phyloP scores from a whole-genome alignment of 2,329 filamentous ascomycete species.

The Penicillium sp. region DNA sequence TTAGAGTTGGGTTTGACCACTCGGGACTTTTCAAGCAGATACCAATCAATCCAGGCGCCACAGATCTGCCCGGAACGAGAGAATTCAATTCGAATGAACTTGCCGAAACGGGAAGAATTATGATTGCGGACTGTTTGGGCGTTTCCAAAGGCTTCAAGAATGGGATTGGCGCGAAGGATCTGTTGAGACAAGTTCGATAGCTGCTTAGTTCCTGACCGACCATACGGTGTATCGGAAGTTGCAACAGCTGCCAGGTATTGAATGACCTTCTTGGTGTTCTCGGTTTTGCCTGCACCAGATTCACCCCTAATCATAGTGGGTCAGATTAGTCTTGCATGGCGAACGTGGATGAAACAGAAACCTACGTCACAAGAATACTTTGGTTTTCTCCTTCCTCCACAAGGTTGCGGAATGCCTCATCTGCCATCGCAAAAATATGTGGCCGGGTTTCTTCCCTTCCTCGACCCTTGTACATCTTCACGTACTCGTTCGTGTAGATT shows the following conservation, averaged over 20 bases:
- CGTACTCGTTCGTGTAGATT: conserved; percentile 94
- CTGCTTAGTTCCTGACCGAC: conserved; percentile 63
- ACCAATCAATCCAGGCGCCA: conserved; percentile 98
- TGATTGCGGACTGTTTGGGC: conserved; percentile 97
- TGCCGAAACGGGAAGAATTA: conserved; percentile 97
- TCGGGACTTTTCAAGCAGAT: conserved; percentile 94
- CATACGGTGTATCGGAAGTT: conserved; percentile 71
- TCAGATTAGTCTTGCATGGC: conserved; percentile 3
- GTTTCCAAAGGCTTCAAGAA: conserved; percentile 96
- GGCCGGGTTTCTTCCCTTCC: conserved; percentile 92
- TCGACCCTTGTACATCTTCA: conserved; percentile 96
- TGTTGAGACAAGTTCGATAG: conserved; percentile 92
- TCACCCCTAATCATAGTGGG: conserved; percentile 63
- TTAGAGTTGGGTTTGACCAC: conserved; percentile 85
- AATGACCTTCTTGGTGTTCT: conserved; percentile 99
- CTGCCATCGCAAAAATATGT: conserved; percentile 97
- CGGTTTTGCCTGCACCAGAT: conserved; percentile 96
- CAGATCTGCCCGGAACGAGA: conserved; percentile 84
- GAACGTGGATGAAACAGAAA: conserved; percentile 15
- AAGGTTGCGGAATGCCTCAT: conserved; percentile 92
- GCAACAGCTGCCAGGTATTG: conserved; percentile 97
- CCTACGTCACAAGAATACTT: conserved; percentile 88
- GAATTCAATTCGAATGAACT: conserved; percentile 98
- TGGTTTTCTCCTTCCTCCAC: conserved; percentile 96
- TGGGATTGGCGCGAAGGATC: conserved; percentile 93